Evolutionary conservation across 495 filamentous ascomycete genomes (phyloP), one percentile per base, ranked within the genome.

Genomic region (Pseudevernia furfuracea): DNA sequence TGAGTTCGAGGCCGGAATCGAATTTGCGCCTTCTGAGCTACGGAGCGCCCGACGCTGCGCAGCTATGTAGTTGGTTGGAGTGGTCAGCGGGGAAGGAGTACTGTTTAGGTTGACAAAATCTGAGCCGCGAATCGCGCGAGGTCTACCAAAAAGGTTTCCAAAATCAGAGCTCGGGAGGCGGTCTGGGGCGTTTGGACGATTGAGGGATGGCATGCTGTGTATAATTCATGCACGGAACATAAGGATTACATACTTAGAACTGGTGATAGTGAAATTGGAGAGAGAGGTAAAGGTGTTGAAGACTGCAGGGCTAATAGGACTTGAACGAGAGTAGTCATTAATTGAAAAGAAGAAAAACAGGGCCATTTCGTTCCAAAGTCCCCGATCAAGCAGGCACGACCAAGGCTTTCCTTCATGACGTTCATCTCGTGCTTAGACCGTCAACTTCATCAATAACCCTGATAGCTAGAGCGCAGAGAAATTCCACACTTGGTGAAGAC

Each of bases 161-260:
- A 64, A 64, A 39, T 60, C 67, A 23, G 49, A 59, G 55, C 63
- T 68, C 36, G 67, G 67, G 32, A 68, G 59, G 57, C 67, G 63
- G 41, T 63, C 25, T 39, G 67, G 67, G 23, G 67, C 67, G 17
- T 68, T 68, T 52, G 63, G 67, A n/a, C 67, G 67, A 66, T 68
- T 58, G 32, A 68, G 58, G 14, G 63, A 53, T 37, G 67, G 67
- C 67, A 68, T 68, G 36, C 28, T 64, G 1, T 49, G 4, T 15
- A 25, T 32, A 53, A 38, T 19, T 25, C 3, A n/a, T 9, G 30
- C 21, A 6, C 9, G 21, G 37, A 49, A 39, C 23, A 53, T n/a
- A 19, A 38, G 5, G 23, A 25, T 38, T 25, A 63, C 39, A 63
- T 63, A 23, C 9, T 25, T 12, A 25, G 39, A 44, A 23, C 15